Evolutionary conservation across 2,329 filamentous ascomycete species (phyloP), one percentile per base, ranked within the genome.

Genomic region (Fusarium staphyleae): DNA sequence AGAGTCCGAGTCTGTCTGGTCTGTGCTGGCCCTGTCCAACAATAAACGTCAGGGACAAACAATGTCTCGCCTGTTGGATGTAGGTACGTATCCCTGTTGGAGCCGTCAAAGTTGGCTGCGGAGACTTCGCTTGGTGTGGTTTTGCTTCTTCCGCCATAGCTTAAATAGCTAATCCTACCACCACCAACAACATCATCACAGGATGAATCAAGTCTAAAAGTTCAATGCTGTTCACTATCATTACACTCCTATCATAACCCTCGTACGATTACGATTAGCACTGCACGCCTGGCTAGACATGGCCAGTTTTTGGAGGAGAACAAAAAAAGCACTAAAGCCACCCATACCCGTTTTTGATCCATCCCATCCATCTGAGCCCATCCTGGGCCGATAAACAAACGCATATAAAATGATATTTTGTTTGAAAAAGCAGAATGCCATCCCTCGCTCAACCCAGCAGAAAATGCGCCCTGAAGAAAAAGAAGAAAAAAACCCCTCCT

Each of bases 81-180:
- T n/a, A n/a, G n/a, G n/a, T n/a, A n/a, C n/a, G n/a, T n/a, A n/a
- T 34, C 48, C 48, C 30, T 52, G 29, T 28, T 12, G 13, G 4
- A 48, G 34, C 34, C 35, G 19, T 37, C n/a, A n/a, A n/a, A n/a
- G n/a, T n/a, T 24, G 10, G 32, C 34, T 41, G 14, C 4, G 41
- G 51, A 40, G 34, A 36, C 36, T 37, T 55, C 49, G 48, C 37
- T 50, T 62, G 11, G 7, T 9, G 54, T 57, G 42, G 36, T 35
- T 19, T 66, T 66, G 58, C 61, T 66, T 66, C 55, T 64, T 59
- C 49, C 55, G 58, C 63, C 61, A 53, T 54, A 41, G 60, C 47
- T 65, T 49, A n/a, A n/a, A n/a, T n/a, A n/a, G n/a, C n/a, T n/a
- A 52, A 55, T 29, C 41, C 19, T 50, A 45, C 58, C 54, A 35